A percentile compares a stretch with the other conserved stretches of the same genome.
phyloP scores from a whole-genome alignment of 352 stramenopile species.

The Phytophthora podocarpi region DNA sequence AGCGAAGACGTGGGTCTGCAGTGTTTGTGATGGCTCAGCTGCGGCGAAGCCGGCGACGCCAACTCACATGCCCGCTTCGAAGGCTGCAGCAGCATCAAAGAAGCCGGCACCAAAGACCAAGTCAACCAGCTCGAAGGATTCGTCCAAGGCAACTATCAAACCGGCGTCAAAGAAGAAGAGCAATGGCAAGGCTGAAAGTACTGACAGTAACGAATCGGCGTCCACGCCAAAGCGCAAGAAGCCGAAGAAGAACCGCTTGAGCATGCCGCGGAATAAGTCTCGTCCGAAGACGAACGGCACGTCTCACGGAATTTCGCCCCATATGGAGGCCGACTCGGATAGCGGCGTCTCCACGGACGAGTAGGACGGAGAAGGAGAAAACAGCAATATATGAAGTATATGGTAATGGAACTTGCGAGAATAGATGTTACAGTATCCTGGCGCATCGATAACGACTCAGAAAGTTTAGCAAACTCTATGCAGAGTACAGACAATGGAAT shows the following conservation, averaged over 20 bases:
- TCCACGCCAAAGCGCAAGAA: slow-evolving; percentile 33
- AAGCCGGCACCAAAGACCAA: slow-evolving; percentile 14
- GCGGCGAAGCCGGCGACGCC: slow-evolving; percentile 18
- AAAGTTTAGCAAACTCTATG: too few species aligned
- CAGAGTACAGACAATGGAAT: too few species aligned
- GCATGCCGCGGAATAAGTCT: slow-evolving; percentile 37
- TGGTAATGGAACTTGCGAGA: slow-evolving; percentile 13
- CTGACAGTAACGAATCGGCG: neutral
- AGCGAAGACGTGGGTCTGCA: slow-evolving; percentile 49
- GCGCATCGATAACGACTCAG: too few species aligned
- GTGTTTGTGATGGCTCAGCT: slow-evolving; percentile 35
- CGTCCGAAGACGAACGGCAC: slow-evolving; percentile 23
- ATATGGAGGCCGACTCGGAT: slow-evolving; percentile 45
- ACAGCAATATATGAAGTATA: slow-evolving; percentile 3
- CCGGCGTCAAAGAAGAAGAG: slow-evolving; percentile 13
- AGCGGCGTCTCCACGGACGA: slow-evolving; percentile 43
- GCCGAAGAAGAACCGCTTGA: slow-evolving; percentile 32
- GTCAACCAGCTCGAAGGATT: slow-evolving; percentile 18
- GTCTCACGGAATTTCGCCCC: slow-evolving; percentile 40
- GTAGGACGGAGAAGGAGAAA: slow-evolving; percentile 19
- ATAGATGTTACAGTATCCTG: neutral
- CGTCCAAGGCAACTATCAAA: slow-evolving; percentile 10
- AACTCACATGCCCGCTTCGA: slow-evolving; percentile 9
- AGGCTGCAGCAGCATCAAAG: slow-evolving; percentile 16
- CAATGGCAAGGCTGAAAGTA: slow-evolving; percentile 18